Percentiles rank a stretch among this genome's conserved stretches.
phyloP scores from a whole-genome alignment of 1,284 basidiomycete genomes.

The Ceratobasidium sp. region DNA sequence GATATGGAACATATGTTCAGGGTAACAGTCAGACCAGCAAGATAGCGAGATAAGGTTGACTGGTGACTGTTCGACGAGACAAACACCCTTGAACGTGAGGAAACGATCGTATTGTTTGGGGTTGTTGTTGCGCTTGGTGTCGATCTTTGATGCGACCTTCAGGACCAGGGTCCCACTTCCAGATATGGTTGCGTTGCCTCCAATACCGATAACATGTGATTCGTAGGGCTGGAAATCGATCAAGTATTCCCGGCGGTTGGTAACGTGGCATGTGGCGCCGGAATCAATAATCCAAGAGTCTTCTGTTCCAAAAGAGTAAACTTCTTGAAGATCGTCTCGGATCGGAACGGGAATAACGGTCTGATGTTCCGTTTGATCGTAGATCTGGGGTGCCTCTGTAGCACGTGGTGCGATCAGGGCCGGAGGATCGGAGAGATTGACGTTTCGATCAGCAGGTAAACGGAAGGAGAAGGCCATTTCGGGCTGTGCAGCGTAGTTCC shows the following conservation, averaged over 20 bases:
- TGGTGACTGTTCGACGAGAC: not conserved
- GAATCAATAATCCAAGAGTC: conserved; percentile 13
- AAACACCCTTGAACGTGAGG: no score
- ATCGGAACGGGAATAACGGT: no score
- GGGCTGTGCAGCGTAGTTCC: not conserved
- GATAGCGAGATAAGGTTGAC: conserved; percentile 21
- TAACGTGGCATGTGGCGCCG: conserved; percentile 10
- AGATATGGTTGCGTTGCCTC: not conserved
- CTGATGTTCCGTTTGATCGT: no score
- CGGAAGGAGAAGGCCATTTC: conserved; percentile 10
- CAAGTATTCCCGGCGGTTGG: not conserved
- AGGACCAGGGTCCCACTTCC: not conserved
- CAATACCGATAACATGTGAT: not conserved
- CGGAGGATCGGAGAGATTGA: no score
- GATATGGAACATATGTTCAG: not conserved
- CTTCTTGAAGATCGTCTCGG: no score
- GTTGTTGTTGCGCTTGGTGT: no score
- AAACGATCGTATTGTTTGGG: no score
- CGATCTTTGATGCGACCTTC: no score
- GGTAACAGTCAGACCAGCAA: conserved; percentile 12
- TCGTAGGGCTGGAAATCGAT: not conserved
- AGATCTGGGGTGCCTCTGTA: no score
- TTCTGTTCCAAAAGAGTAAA: no score
- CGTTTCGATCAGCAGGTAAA: no score
- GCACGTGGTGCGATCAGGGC: no score